Conservation (phyloP, 441 rosid species). For the Populus hybrid region DNA sequence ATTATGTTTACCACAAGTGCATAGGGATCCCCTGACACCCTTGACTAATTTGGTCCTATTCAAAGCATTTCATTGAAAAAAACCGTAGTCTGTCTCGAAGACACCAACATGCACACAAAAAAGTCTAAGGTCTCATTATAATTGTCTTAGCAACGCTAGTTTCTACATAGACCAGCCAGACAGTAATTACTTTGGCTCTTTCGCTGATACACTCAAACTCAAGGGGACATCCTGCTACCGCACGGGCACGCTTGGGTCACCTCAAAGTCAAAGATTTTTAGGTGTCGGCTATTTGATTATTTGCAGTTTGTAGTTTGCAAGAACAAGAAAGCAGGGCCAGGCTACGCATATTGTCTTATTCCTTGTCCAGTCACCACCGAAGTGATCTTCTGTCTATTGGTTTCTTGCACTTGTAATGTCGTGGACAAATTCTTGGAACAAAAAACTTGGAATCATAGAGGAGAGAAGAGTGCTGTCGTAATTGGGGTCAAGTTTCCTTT, state of each 20-base stretch:
- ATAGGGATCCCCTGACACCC: conserved; percentile 2
- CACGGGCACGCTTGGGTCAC: neutral
- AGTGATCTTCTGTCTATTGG: neutral
- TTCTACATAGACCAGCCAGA: neutral
- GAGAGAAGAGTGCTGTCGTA: neutral
- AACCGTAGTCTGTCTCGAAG: neutral
- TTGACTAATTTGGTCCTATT: neutral
- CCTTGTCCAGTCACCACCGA: neutral
- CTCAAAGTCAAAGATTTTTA: conserved; percentile 18
- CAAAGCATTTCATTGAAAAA: neutral
- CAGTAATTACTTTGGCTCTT: neutral
- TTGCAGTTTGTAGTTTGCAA: neutral
- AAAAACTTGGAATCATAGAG: neutral
- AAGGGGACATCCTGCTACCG: conserved; percentile 11
- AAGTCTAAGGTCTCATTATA: neutral
- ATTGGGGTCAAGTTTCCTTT: neutral
- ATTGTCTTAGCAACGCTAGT: conserved; percentile 16
- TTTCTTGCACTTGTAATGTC: neutral
- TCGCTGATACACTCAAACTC: neutral
- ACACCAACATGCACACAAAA: neutral
- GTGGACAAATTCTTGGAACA: neutral
- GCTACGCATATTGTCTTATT: neutral
- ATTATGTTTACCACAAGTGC: neutral
- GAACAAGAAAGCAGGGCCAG: neutral
- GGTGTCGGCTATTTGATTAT: conserved; percentile 1